Conservation (phyloP, 768 basidiomycete genomes). For the Xanthoconium purpureum region DNA sequence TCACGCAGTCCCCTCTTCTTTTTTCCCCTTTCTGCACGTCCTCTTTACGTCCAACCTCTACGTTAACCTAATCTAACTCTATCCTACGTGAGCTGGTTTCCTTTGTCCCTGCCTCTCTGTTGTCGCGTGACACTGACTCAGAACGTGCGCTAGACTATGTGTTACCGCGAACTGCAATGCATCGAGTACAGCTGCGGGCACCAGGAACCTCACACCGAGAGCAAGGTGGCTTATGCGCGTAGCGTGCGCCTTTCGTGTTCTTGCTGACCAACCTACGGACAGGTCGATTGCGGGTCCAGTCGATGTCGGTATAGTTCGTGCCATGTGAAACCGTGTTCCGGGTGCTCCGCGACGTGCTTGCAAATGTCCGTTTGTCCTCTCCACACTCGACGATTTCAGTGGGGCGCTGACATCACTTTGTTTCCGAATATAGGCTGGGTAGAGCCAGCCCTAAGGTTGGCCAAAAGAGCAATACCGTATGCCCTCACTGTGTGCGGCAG, state of each 20-base stretch:
- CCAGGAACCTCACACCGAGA: constrained; percentile 28
- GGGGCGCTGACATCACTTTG: constrained; percentile 13
- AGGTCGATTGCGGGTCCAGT: constrained; percentile 43
- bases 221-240: constrained; percentile 19
- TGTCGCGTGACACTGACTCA: constrained; percentile 11
- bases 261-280: not conserved
- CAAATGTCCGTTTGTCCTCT: constrained; percentile 35
- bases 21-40: not conserved
- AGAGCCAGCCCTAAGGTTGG: constrained; percentile 19
- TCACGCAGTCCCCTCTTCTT: not conserved
- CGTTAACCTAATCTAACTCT: constrained; percentile 23
- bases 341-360: constrained; percentile 38
- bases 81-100: constrained; percentile 13
- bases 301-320: constrained; percentile 43
- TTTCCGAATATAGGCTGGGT: constrained; percentile 17
- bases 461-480: constrained; percentile 16
- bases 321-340: constrained; percentile 35
- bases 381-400: not conserved
- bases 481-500: constrained; percentile 21
- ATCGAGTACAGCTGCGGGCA: constrained; percentile 40
- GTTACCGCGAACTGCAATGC: constrained; percentile 40
- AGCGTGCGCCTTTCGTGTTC: too few relatives aligned
- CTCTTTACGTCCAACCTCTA: not conserved
- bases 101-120: not conserved
- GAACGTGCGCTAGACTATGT: constrained; percentile 34